A percentile compares a stretch with the other conserved stretches of the same genome.
phyloP scores from a whole-genome alignment of 148 eudicot genomes.

The Beta vulgaris region DNA sequence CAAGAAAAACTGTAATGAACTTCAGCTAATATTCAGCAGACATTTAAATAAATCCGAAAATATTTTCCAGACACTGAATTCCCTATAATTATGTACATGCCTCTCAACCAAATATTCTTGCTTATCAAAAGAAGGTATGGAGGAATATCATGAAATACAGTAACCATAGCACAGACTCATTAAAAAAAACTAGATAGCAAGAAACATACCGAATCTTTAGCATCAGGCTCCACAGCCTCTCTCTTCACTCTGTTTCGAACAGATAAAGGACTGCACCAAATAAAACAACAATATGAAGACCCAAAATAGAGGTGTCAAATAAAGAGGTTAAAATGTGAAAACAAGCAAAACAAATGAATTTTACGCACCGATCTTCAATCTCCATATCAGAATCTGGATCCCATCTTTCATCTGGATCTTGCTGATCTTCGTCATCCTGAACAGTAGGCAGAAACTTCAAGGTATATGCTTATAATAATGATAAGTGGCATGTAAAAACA shows the following conservation, averaged over 20 bases:
- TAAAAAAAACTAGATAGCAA: slow-evolving; percentile 4
- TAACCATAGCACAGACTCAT: background rate
- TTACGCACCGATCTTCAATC: slow-evolving; percentile 55
- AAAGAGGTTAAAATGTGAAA: background rate
- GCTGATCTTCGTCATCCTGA: slow-evolving; percentile 84
- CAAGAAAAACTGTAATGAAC: background rate
- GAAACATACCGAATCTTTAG: slow-evolving; percentile 46
- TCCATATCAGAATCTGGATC: slow-evolving; percentile 79
- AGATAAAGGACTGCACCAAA: slow-evolving; percentile 47
- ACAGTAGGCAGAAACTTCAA: slow-evolving; percentile 15
- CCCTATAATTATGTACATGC: background rate
- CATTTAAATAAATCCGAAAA: too few relatives aligned
- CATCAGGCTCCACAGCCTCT: slow-evolving; percentile 58
- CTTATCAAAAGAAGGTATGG: background rate
- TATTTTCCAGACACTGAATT: too few relatives aligned
- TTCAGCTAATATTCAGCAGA: slow-evolving; percentile 1
- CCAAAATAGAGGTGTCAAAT: background rate
- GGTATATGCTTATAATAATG: slow-evolving; percentile 8
- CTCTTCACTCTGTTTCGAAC: slow-evolving; percentile 59
- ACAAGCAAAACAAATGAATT: slow-evolving; percentile 8
- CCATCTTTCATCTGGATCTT: slow-evolving; percentile 70
- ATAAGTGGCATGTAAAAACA: slow-evolving; percentile 27
- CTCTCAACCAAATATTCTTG: background rate
- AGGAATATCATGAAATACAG: background rate
- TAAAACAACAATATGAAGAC: slow-evolving; percentile 3